Evolutionary conservation across 2,329 filamentous ascomycete species (phyloP).

Genomic region (Ophiostoma ulmi): DNA sequence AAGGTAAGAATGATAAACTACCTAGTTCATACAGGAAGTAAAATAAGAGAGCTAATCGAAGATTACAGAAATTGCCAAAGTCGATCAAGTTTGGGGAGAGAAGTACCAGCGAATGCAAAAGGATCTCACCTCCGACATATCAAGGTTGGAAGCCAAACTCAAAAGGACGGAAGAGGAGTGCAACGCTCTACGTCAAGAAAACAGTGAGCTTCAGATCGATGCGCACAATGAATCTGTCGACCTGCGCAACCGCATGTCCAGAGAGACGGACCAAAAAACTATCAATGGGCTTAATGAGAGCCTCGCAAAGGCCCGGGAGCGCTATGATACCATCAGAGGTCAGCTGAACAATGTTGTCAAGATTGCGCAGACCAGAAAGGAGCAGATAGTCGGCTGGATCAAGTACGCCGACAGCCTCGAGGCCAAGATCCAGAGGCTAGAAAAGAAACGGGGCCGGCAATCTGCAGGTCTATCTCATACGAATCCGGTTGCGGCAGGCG

Average conservation of each 20-base stretch:
- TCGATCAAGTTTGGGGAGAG: constrained; percentile 1
- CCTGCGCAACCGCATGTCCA: background rate
- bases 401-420: constrained; percentile 42
- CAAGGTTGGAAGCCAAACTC: background rate
- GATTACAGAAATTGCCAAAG: background rate
- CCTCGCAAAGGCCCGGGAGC: constrained; percentile 25
- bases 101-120: constrained; percentile 12
- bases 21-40: too few species aligned
- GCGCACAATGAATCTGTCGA: background rate
- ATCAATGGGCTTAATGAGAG: constrained; percentile 15
- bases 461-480: background rate
- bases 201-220: background rate
- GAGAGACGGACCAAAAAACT: background rate
- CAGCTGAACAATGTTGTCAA: constrained; percentile 40
- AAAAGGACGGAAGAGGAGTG: background rate
- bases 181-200: background rate
- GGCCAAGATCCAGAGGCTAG: constrained; percentile 41
- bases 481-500: background rate
- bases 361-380: constrained; percentile 39
- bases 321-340: constrained; percentile 14
- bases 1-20: constrained; percentile 13
- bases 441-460: constrained; percentile 33
- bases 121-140: background rate
- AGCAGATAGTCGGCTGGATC: constrained; percentile 43
- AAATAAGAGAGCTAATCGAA: background rate